These are phyloP conservation scores for Paragyromitra xinjiangensis DNA, from an alignment of 495 filamentous ascomycete species.

Conservation along the genomic window DNA sequence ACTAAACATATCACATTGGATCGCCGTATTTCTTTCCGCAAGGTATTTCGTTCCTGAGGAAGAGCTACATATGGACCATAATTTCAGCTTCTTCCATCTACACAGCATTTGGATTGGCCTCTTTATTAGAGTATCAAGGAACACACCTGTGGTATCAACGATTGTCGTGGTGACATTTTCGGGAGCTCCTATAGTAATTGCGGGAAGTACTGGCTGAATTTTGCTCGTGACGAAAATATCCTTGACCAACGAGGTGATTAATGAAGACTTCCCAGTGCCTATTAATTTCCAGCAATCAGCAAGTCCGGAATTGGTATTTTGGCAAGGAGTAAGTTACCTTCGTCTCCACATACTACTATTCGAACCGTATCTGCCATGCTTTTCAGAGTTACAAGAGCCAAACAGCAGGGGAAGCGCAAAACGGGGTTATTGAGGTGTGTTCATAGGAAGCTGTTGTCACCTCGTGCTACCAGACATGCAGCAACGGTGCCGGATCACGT, in stretches of 20 bases:
- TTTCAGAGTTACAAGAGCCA: not conserved
- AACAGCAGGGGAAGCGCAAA: not conserved
- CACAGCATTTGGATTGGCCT: not conserved
- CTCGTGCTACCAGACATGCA: constrained; percentile 13
- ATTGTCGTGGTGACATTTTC: constrained; percentile 96
- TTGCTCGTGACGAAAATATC: constrained; percentile 92
- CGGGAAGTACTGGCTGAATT: constrained; percentile 91
- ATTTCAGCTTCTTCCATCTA: constrained; percentile 1
- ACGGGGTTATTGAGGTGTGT: not conserved
- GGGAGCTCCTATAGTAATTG: constrained; percentile 90
- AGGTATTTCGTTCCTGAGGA: constrained; percentile 85
- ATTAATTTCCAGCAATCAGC: constrained; percentile 1
- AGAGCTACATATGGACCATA: constrained; percentile 64
- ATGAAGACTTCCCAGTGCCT: constrained; percentile 71
- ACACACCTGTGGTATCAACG: constrained; percentile 80
- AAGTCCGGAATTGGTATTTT: constrained; percentile 67
- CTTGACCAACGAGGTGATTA: constrained; percentile 86
- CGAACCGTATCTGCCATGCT: constrained; percentile 68
- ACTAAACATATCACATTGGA: constrained; percentile 97
- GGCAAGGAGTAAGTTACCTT: constrained; percentile 66
- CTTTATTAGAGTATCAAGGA: not conserved
- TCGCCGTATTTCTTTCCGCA: constrained; percentile 93
- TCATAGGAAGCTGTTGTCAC: constrained; percentile 25
- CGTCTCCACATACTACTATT: constrained; percentile 96
- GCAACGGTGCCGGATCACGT: constrained; percentile 14